Conservation (phyloP, 2,329 filamentous ascomycete species). For the Claviceps fusiformis region DNA sequence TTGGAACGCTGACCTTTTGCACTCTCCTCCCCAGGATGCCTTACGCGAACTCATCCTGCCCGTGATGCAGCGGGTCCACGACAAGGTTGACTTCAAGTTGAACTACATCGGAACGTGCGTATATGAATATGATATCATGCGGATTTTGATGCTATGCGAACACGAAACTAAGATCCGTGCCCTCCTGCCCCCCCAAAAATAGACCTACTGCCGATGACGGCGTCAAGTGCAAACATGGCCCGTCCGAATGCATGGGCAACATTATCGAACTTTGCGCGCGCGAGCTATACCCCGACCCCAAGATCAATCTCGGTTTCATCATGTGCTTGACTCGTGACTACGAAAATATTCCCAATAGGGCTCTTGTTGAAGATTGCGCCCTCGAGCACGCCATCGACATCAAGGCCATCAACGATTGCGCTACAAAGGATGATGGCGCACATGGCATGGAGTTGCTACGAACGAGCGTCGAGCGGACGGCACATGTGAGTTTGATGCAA, state of each 20-base stretch:
- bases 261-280: slow-evolving; percentile 88
- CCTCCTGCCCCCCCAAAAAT: slow-evolving; percentile 11
- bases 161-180: background rate
- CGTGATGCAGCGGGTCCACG: slow-evolving; percentile 65
- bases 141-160: background rate
- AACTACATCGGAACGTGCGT: slow-evolving; percentile 75
- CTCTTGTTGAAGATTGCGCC: slow-evolving; percentile 76
- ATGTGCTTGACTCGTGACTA: slow-evolving; percentile 79
- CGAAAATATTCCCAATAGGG: slow-evolving; percentile 58
- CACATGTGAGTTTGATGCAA: slow-evolving; percentile 38
- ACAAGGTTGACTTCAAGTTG: slow-evolving; percentile 82
- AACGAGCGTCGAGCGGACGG: slow-evolving; percentile 51
- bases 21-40: slow-evolving; percentile 42
- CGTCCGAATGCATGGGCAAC: slow-evolving; percentile 80
- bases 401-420: slow-evolving; percentile 66
- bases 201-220: slow-evolving; percentile 64
- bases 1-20: background rate
- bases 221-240: slow-evolving; percentile 79
- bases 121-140: background rate
- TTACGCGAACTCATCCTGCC: slow-evolving; percentile 70
- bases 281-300: slow-evolving; percentile 68
- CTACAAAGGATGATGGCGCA: slow-evolving; percentile 60
- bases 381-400: slow-evolving; percentile 85
- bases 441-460: slow-evolving; percentile 55
- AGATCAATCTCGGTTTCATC: slow-evolving; percentile 81